Evolutionary conservation across 371 early-diverging fungal genomes (phyloP).

Genomic region (Rhizomucor miehei): DNA sequence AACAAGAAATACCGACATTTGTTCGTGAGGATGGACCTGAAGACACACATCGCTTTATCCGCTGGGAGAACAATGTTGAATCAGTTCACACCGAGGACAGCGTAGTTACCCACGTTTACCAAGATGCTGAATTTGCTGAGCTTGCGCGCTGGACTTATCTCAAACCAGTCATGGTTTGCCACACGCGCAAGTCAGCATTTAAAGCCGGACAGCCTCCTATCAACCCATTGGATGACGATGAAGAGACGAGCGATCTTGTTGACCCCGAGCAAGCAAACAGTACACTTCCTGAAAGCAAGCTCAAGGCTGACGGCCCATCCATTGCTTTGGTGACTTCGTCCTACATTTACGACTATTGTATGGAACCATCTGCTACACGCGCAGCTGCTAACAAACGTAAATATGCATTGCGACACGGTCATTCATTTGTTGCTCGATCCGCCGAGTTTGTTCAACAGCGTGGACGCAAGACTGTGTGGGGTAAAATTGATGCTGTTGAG

Average conservation of each 20-base stretch:
- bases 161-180: conserved; percentile 19
- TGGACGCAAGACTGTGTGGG: conserved; percentile 55
- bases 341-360: conserved; percentile 55
- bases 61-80: conserved; percentile 45
- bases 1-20: conserved; percentile 24
- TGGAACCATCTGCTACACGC: conserved; percentile 56
- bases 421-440: conserved; percentile 58
- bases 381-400: conserved; percentile 57
- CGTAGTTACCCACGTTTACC: conserved; percentile 33
- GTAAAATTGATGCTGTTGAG: conserved; percentile 61
- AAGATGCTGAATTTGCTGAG: conserved; percentile 34
- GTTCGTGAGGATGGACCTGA: conserved; percentile 28
- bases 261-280: conserved; percentile 6
- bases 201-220: conserved; percentile 6
- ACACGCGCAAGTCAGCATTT: conserved; percentile 12
- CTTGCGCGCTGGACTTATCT: conserved; percentile 28
- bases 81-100: conserved; percentile 29
- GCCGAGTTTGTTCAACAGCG: conserved; percentile 61
- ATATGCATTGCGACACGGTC: conserved; percentile 55
- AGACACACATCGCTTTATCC: conserved; percentile 24
- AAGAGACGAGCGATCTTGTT: conserved; percentile 2
- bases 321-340: conserved; percentile 60
- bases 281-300: neutral
- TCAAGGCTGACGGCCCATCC: conserved; percentile 13
- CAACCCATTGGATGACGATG: conserved; percentile 20